Base-by-base conservation (phyloP, 306 rosid species). In the Quercus gilva region DNA sequence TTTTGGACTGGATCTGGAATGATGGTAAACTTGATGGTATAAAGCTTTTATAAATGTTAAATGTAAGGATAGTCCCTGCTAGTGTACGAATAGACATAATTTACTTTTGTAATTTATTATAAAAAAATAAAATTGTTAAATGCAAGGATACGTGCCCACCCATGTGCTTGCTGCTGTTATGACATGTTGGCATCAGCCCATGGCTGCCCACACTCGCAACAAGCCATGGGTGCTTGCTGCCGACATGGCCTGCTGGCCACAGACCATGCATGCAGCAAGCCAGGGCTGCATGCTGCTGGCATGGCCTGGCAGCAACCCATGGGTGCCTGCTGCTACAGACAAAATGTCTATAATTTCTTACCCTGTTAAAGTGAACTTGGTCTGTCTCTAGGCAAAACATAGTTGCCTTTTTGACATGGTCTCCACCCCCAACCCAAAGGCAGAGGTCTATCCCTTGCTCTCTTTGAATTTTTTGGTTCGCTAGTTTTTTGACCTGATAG, bases 1-100 rank as follows among this genome's bases (percentile, higher is more conserved):
- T 28, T 74, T 49, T 69, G 77, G 51, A 67, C 51, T 61, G 71
- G 49, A 69, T 60, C 28, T 73, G 58, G 15, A 81, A 51, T 81
- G 77, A 59, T 49, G n/a, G 56, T 71, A 26, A 49, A 20, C 57
- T 43, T 12, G 37, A 28, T 49, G 17, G 19, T 67, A 33, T 67
- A 67, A 35, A 67, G 52, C 52, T 35, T 33, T 35, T 29, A 10
- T 9, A 67, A 67, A 67, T 33, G 25, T 15, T 64, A 64, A 33
- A 19, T 67, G 26, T 15, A 19, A 67, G 26, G 51, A 67, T 67
- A 21, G 18, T 43, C 28, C 69, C 76, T 49, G 2, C 45, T 2
- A 11, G 45, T 37, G 45, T 37, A 8, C 11, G 7, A 37, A 7
- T 37, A 37, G 45, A 37, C 45, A 37, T 8, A 37, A 37, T 37